These are phyloP conservation scores for Cyberlindnera misumaiensis DNA, from an alignment of 805 yeast species.

Conservation along the genomic window DNA sequence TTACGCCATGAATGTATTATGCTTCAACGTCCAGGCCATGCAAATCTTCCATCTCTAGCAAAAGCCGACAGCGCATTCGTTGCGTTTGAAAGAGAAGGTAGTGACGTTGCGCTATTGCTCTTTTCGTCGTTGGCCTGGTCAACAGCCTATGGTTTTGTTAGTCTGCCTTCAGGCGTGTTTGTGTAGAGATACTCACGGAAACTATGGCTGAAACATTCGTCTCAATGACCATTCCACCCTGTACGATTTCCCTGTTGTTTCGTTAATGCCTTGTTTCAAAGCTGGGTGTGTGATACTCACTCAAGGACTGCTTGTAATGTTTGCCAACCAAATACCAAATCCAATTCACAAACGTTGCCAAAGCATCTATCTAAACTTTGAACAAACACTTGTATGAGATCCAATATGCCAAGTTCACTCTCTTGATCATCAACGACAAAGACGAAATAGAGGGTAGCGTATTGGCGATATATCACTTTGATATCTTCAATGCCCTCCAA, in stretches of 20 bases:
- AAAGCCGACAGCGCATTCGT: slow-evolving; percentile 22
- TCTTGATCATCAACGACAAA: slow-evolving; percentile 95
- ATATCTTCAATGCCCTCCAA: slow-evolving; percentile 60
- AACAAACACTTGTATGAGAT: slow-evolving; percentile 92
- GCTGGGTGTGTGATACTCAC: slow-evolving; percentile 8
- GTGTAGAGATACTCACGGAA: slow-evolving; percentile 27
- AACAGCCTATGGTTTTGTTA: slow-evolving; percentile 38
- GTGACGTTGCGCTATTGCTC: slow-evolving; percentile 1
- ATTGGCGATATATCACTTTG: slow-evolving; percentile 86
- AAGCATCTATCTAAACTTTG: slow-evolving; percentile 92
- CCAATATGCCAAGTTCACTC: slow-evolving; percentile 87
- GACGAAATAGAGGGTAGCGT: slow-evolving; percentile 93
- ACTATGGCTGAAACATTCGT: slow-evolving; percentile 80
- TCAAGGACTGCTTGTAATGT: slow-evolving; percentile 84
- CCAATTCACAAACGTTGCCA: slow-evolving; percentile 90
- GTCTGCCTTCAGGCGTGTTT: neutral
- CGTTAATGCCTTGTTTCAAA: slow-evolving; percentile 4
- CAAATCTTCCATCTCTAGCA: slow-evolving; percentile 22
- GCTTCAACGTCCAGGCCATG: slow-evolving; percentile 22
- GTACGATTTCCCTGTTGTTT: slow-evolving; percentile 61
- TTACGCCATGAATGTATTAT: too few species aligned
- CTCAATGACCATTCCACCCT: slow-evolving; percentile 97
- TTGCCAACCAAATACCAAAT: slow-evolving; percentile 98
- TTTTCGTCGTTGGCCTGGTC: slow-evolving; percentile 47
- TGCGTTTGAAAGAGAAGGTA: slow-evolving; percentile 26